Percentiles rank a stretch among this genome's conserved stretches.
These are phyloP conservation scores for Microbotryomycetes sp. DNA, from an alignment of 1,284 basidiomycete species.

Conservation along the genomic window DNA sequence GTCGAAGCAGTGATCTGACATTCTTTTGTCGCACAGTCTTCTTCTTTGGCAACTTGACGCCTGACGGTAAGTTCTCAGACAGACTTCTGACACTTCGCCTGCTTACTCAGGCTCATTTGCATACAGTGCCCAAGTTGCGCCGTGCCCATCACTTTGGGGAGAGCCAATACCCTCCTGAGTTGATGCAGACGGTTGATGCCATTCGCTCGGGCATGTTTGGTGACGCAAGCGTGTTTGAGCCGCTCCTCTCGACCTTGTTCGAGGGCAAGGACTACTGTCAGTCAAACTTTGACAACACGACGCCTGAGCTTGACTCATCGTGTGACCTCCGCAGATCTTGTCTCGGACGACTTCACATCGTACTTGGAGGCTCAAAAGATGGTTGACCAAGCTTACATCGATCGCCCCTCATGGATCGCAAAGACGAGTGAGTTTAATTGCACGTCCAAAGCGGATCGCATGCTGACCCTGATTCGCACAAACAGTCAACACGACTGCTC, in stretches of 20 bases:
- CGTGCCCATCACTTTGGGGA: conserved; percentile 26
- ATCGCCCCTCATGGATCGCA: conserved; percentile 74
- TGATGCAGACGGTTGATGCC: conserved; percentile 34
- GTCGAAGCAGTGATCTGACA: background rate
- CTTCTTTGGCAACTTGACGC: conserved; percentile 49
- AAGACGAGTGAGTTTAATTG: conserved; percentile 72
- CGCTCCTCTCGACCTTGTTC: conserved; percentile 28
- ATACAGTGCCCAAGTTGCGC: conserved; percentile 23
- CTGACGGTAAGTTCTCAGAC: conserved; percentile 10
- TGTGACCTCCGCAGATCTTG: conserved; percentile 51
- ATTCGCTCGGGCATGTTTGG: conserved; percentile 34
- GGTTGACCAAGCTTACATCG: conserved; percentile 74
- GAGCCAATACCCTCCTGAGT: conserved; percentile 19
- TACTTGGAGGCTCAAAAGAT: conserved; percentile 69
- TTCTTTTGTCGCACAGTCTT: conserved; percentile 29
- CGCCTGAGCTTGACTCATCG: background rate
- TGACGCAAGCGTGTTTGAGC: conserved; percentile 32
- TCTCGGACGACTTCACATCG: conserved; percentile 85
- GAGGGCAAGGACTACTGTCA: conserved; percentile 34
- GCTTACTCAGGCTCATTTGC: conserved; percentile 1
- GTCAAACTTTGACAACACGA: conserved; percentile 14
- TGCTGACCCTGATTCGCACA: background rate
- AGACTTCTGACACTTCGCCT: conserved; percentile 40
- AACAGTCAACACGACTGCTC: conserved; percentile 43
- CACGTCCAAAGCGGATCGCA: conserved; percentile 55